Evolutionary conservation across 768 basidiomycete species (phyloP).

Genomic region (Termitomyces bulborhizus): DNA sequence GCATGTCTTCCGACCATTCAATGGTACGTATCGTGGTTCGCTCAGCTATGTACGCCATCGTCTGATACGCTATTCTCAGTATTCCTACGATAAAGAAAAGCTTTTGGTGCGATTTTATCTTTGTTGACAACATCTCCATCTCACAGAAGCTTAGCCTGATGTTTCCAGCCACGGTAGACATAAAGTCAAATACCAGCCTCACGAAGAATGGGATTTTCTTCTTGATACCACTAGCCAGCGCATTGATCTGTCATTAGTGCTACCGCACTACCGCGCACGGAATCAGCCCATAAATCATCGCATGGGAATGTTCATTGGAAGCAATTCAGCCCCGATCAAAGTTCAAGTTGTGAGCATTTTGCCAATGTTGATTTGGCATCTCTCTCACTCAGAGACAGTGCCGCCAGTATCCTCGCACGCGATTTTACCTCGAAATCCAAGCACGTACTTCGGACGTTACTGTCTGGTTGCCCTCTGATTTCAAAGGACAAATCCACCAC

Average conservation of each 20-base stretch:
- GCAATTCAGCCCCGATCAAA: conserved; percentile 48
- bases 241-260: conserved; percentile 59
- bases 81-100: conserved; percentile 13
- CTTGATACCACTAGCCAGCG: conserved; percentile 44
- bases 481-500: conserved; percentile 60
- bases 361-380: conserved; percentile 4
- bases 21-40: conserved; percentile 19
- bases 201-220: conserved; percentile 40
- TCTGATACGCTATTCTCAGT: conserved; percentile 8
- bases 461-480: conserved; percentile 76
- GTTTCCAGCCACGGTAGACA: conserved; percentile 41
- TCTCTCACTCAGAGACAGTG: conserved; percentile 36
- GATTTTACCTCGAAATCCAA: conserved; percentile 60
- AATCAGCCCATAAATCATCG: conserved; percentile 68
- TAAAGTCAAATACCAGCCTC: conserved; percentile 57
- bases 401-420: conserved; percentile 45
- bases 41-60: neutral
- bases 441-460: conserved; percentile 66
- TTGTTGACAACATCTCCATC: neutral
- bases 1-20: conserved; percentile 33
- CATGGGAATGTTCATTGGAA: conserved; percentile 61
- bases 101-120: conserved; percentile 10
- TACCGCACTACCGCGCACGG: conserved; percentile 76
- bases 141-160: conserved; percentile 11
- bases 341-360: conserved; percentile 61